These are phyloP conservation scores for Coccomyxa sp. DNA, from an alignment of 139 green algal species.

Conservation along the genomic window DNA sequence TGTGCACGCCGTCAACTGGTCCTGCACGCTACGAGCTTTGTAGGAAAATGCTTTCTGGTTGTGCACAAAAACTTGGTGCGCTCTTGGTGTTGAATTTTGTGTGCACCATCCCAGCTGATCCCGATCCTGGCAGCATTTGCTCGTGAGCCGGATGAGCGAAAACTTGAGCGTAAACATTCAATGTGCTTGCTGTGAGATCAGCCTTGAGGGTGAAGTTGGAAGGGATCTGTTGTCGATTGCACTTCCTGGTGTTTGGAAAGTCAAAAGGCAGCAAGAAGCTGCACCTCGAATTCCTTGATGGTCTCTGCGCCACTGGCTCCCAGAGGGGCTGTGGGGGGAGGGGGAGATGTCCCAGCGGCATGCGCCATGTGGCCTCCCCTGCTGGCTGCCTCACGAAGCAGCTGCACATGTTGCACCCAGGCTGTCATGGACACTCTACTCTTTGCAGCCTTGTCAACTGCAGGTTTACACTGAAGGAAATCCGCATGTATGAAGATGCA, in stretches of 20 bases:
- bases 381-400: slow-evolving; percentile 16
- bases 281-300: slow-evolving; percentile 79
- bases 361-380: neutral
- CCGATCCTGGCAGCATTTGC: too few relatives aligned
- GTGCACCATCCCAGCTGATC: too few relatives aligned
- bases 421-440: neutral
- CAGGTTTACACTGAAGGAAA: too few relatives aligned
- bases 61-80: too few relatives aligned
- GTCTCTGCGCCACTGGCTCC: slow-evolving; percentile 46
- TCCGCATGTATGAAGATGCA: too few relatives aligned
- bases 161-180: neutral
- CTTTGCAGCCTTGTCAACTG: neutral
- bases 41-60: too few relatives aligned
- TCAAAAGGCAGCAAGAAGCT: neutral
- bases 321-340: slow-evolving; percentile 18
- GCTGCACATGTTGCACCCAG: neutral
- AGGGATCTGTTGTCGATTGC: too few relatives aligned
- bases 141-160: neutral
- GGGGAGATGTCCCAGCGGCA: neutral
- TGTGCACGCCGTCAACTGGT: slow-evolving; percentile 67
- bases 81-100: too few relatives aligned
- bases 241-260: neutral
- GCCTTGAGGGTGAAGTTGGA: too few relatives aligned
- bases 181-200: neutral
- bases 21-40: slow-evolving; percentile 29